A percentile compares a stretch with the other conserved stretches of the same genome.
phyloP scores from a whole-genome alignment of 495 filamentous ascomycete genomes.

The Podospora pseudocomata region DNA sequence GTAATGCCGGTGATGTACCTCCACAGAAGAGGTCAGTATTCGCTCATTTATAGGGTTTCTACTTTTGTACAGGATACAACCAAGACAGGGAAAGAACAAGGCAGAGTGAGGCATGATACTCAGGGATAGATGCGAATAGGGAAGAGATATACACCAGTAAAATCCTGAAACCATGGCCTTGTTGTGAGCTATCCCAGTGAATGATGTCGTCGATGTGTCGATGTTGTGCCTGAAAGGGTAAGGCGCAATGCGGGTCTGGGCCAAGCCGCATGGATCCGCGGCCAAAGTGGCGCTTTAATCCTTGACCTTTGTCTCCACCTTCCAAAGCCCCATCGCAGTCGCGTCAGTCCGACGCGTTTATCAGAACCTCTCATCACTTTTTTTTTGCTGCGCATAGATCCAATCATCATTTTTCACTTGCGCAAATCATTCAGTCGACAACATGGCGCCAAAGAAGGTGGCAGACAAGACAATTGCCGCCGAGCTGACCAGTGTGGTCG shows the following conservation, averaged over 20 bases:
- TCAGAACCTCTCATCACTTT: neutral
- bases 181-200: neutral
- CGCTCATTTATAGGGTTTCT: too few relatives aligned
- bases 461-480: constrained; percentile 12
- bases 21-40: too few relatives aligned
- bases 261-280: neutral
- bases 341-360: neutral
- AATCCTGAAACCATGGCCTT: neutral
- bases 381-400: neutral
- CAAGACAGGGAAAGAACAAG: too few relatives aligned
- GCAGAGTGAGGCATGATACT: too few relatives aligned
- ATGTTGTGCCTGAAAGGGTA: neutral
- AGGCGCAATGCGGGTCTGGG: neutral
- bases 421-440: neutral
- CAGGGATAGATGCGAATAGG: too few relatives aligned
- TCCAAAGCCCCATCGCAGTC: neutral
- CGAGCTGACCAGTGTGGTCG: constrained; percentile 58
- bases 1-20: too few relatives aligned
- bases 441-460: constrained; percentile 14
- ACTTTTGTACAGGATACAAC: too few relatives aligned
- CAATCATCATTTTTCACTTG: neutral
- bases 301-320: neutral
- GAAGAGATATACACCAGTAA: too few relatives aligned
- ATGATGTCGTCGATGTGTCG: neutral
- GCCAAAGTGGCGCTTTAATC: neutral